Evolutionary conservation across 2,329 filamentous ascomycete genomes (phyloP), one percentile per base, ranked within the genome.

Genomic region (Akanthomyces muscarius): DNA sequence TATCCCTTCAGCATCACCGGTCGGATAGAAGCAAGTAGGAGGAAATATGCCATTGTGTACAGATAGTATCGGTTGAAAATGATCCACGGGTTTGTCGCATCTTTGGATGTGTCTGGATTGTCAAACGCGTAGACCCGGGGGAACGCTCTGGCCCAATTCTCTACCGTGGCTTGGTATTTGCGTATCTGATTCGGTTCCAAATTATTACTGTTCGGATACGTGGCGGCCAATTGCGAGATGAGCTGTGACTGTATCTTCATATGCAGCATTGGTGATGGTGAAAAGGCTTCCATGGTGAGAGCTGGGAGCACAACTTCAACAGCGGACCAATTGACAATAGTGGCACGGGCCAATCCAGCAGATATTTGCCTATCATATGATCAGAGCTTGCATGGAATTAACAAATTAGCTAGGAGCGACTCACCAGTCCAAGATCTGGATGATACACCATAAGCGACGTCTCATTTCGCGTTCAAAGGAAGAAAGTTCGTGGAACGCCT

Each of bases 41-140:
- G 77, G 62, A 80, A 75, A 51, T 78, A 77, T 13, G 76, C 72
- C 64, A 80, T 76, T 14, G 74, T 77, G 55, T 80, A 77, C 3
- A 83, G 66, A 61, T 81, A 76, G 53, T 74, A 72, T 5, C 81
- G 77, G 57, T 84, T 81, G 38, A 80, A 71, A 2, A 76, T 68
- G 21, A 82, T 75, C 69, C 80, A 81, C 0, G 75, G 73, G 63
- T 78, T 72, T 4, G 69, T 65, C 5, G 68, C 65, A 63, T 84
- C 81, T 51, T 77, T 71, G 1, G 72, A 73, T 1, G 69, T 75
- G 64, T 83, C 80, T 0, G 80, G 74, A 30, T 76, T 66, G 2
- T 71, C 67, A 11, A 80, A 65, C 14, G 71, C 68, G 56, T 79
- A 80, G 0, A 77, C 70, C 0, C 74, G 67, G 3, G 80, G 80